Percentiles rank a stretch among this genome's conserved stretches.
Evolutionary conservation across 352 stramenopile species (phyloP).

Genomic region (Blastocystis sp.): DNA sequence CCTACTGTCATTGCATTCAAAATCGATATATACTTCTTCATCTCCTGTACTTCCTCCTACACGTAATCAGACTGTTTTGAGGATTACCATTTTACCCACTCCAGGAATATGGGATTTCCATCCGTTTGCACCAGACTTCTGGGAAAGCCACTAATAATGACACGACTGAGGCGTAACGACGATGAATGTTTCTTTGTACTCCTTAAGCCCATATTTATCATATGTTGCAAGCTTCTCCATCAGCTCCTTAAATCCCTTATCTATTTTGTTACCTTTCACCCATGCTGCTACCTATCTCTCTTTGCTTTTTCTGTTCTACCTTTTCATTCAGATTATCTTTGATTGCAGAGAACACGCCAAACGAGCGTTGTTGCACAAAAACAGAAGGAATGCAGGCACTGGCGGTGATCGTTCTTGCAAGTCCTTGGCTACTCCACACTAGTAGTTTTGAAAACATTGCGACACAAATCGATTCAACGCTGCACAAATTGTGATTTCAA

Average conservation of each 20-base stretch:
- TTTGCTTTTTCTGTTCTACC: constrained; percentile 53
- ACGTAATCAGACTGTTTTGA: neutral
- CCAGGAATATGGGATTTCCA: constrained; percentile 57
- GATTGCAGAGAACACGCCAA: constrained; percentile 54
- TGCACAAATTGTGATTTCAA: constrained; percentile 20
- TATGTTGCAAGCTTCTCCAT: constrained; percentile 38
- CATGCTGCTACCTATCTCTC: neutral
- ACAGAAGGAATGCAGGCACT: neutral
- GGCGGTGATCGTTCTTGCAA: neutral
- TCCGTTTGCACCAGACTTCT: constrained; percentile 41
- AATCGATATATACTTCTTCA: constrained; percentile 57
- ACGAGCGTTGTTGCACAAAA: neutral
- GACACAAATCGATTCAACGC: neutral
- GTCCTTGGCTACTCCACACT: neutral
- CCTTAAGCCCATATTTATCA: constrained; percentile 34
- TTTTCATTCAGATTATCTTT: neutral
- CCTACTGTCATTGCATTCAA: constrained; percentile 44
- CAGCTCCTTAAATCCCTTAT: constrained; percentile 54
- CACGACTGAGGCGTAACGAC: neutral
- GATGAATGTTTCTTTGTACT: constrained; percentile 54
- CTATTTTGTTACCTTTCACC: neutral
- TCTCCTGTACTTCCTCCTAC: constrained; percentile 52
- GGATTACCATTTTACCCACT: constrained; percentile 28
- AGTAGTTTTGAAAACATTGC: constrained; percentile 7
- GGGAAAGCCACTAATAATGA: constrained; percentile 44